These are phyloP conservation scores for Tanacetum coccineum DNA, from an alignment of 129 eudicot genomes.

Conservation along the genomic window DNA sequence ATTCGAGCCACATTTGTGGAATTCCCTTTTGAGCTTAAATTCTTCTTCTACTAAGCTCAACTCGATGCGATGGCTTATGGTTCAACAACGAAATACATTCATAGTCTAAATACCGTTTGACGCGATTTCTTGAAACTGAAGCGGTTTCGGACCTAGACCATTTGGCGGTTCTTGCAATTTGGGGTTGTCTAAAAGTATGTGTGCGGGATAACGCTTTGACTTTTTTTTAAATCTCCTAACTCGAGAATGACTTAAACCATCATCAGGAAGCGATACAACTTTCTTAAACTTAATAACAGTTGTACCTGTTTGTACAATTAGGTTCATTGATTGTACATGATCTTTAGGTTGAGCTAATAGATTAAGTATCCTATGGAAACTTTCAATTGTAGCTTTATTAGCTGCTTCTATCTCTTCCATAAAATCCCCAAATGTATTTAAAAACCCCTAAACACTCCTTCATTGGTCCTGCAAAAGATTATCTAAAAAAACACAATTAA, in stretches of 20 bases:
- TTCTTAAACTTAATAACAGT: too few species aligned
- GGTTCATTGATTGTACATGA: too few species aligned
- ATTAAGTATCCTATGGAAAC: too few species aligned
- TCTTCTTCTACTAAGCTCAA: constrained; percentile 45
- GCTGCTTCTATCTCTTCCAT: constrained; percentile 92
- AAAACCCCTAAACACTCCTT: constrained; percentile 16
- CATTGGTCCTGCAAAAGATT: too few species aligned
- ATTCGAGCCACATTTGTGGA: constrained; percentile 24
- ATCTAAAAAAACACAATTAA: too few species aligned
- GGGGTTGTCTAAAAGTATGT: constrained; percentile 39
- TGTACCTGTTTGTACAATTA: too few species aligned
- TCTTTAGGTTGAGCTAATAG: too few species aligned
- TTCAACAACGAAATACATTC: constrained; percentile 39
- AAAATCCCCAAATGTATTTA: constrained; percentile 24
- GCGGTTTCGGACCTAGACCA: too few species aligned
- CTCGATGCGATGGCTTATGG: constrained; percentile 34
- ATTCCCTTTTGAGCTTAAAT: constrained; percentile 30
- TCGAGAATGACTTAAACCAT: too few species aligned
- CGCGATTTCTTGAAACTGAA: too few species aligned
- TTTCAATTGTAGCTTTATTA: constrained; percentile 77
- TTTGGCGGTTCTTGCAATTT: constrained; percentile 44
- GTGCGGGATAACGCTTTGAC: constrained; percentile 45
- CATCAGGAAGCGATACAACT: too few species aligned
- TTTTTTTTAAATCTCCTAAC: constrained; percentile 55
- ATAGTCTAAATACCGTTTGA: too few species aligned